Percentiles rank a stretch among this genome's conserved stretches.
Conservation (phyloP, 148 eudicot genomes). For the Rhododendron griersonianum region DNA sequence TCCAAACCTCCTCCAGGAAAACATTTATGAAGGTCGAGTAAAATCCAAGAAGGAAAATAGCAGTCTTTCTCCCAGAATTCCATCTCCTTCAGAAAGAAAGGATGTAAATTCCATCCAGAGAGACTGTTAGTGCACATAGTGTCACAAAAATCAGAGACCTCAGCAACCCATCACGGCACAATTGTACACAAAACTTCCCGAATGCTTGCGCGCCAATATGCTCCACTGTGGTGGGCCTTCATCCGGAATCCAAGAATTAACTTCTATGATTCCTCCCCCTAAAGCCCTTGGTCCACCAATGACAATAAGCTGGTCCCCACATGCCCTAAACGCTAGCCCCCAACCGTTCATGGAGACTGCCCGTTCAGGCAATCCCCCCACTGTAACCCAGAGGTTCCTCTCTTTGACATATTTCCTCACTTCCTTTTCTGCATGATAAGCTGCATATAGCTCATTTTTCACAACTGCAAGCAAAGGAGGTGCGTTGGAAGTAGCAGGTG, state of each 20-base stretch:
- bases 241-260: conserved; percentile 36
- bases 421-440: conserved; percentile 28
- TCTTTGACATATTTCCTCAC: conserved; percentile 28
- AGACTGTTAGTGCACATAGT: not conserved
- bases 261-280: conserved; percentile 18
- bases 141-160: conserved; percentile 9
- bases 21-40: conserved; percentile 16
- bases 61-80: not conserved
- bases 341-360: conserved; percentile 40
- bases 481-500: conserved; percentile 25
- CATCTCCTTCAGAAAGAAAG: conserved; percentile 7
- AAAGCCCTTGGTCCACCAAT: conserved; percentile 36
- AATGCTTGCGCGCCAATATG: conserved; percentile 25
- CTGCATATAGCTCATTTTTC: conserved; percentile 35
- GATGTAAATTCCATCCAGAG: not conserved
- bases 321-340: conserved; percentile 42
- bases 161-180: conserved; percentile 49
- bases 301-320: conserved; percentile 34
- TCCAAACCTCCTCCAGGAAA: conserved; percentile 10
- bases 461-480: conserved; percentile 39
- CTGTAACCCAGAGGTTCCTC: conserved; percentile 21
- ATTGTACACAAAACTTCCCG: conserved; percentile 36
- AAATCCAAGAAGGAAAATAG: not conserved
- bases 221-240: conserved; percentile 32
- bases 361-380: conserved; percentile 29